Evolutionary conservation across 768 basidiomycete genomes (phyloP), one percentile per base, ranked within the genome.

Genomic region (Atractiella rhizophila): DNA sequence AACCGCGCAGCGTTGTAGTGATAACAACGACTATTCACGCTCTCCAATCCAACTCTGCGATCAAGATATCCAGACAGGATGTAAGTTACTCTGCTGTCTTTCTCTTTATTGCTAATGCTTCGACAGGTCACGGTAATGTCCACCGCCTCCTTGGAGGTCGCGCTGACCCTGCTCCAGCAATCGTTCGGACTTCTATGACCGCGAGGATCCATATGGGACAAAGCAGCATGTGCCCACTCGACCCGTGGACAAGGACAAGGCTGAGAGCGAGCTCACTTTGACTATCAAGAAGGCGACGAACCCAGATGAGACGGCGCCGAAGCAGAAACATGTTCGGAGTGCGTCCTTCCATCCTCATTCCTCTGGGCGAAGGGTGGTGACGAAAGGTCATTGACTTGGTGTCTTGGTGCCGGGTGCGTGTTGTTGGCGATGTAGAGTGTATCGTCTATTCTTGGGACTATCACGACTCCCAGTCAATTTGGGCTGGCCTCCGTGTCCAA

Each of bases 391-490:
- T 16, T 6, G 23, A 16, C 26, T n/a, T 16, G 20, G 27, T 20
- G 10, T 31, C 15, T 16, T 12, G 19, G 24, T 27, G 24, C 11
- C 7, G 24, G 12, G 16, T 30, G 16, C 12, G 29, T 16, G 29
- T 12, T 30, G 12, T 16, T 30, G 26, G 7, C 15, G 42, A 44
- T 25, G 8, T 58, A 96, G 88, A 94, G 64, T 82, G 79, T 54
- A 94, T 98, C 57, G 81, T 96, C 20, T 98, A 85, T 60, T 96
- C 91, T 6, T 94, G 86, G 86, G 91, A 98, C 59, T 96, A 96
- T 55, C 86, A 94, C 54, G 79, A 85, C 16, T 94, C 86, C 27
- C 74, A 81, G 51, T 86, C 86, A 5, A 94, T 96, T 58, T 98
- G 91, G 91, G 83, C 81, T 51, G 83, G 82, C 23, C 67, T 98